A percentile compares a stretch with the other conserved stretches of the same genome.
Evolutionary conservation across 1,284 basidiomycete genomes (phyloP).

Genomic region (Sutorius eximius): DNA sequence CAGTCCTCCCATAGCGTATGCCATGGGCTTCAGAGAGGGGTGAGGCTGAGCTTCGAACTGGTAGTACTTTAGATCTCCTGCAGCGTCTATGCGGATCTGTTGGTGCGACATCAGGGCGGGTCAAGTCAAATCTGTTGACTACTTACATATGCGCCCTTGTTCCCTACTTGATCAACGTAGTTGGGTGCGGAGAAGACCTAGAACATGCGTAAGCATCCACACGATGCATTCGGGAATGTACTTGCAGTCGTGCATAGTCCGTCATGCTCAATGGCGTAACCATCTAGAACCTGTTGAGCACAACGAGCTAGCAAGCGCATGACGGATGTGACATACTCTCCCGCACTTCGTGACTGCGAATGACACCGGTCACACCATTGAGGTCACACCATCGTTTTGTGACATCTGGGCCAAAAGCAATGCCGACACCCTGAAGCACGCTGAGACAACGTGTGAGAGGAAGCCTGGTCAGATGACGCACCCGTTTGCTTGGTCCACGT

Average conservation of each 20-base stretch:
- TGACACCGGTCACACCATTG: constrained; percentile 86
- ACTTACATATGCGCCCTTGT: constrained; percentile 80
- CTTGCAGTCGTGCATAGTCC: constrained; percentile 85
- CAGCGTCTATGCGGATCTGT: constrained; percentile 80
- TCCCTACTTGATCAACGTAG: constrained; percentile 80
- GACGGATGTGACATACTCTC: constrained; percentile 58
- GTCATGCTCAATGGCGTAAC: constrained; percentile 88
- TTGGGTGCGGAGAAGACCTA: constrained; percentile 84
- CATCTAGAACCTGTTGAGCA: constrained; percentile 46
- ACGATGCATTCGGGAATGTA: background rate
- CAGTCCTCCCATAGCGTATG: constrained; percentile 71
- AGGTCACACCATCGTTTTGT: constrained; percentile 86
- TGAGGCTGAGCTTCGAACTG: constrained; percentile 88
- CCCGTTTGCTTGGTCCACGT: constrained; percentile 95
- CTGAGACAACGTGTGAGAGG: constrained; percentile 11
- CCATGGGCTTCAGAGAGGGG: constrained; percentile 92
- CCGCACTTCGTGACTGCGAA: constrained; percentile 97
- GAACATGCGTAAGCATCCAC: constrained; percentile 8
- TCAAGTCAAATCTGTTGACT: background rate
- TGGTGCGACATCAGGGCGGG: constrained; percentile 6
- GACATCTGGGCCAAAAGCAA: constrained; percentile 94
- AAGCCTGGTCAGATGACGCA: constrained; percentile 36
- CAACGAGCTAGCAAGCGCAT: background rate
- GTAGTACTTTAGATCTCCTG: constrained; percentile 73
- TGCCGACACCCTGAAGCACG: constrained; percentile 78